phyloP scores from a whole-genome alignment of 2,329 filamentous ascomycete genomes.

The Madurella mycetomatis region DNA sequence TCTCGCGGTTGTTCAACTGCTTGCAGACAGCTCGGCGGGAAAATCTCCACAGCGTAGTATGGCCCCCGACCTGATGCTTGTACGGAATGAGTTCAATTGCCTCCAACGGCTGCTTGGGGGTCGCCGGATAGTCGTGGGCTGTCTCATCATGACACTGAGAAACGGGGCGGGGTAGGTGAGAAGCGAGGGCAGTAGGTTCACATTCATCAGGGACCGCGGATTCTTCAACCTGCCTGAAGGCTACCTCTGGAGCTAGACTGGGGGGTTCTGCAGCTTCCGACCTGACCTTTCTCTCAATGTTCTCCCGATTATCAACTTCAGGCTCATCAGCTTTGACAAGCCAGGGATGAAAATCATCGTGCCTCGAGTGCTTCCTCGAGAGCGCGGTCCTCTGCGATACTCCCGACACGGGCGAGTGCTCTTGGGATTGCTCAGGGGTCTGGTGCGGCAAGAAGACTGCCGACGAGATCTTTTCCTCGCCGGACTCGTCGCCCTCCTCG shows the following conservation, averaged over 20 bases:
- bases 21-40: slow-evolving; percentile 95
- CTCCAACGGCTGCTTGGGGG: slow-evolving; percentile 62
- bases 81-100: slow-evolving; percentile 96
- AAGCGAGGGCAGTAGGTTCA: slow-evolving; percentile 32
- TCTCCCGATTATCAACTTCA: slow-evolving; percentile 31
- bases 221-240: slow-evolving; percentile 32
- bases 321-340: slow-evolving; percentile 55
- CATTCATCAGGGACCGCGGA: slow-evolving; percentile 40
- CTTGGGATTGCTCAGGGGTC: slow-evolving; percentile 40
- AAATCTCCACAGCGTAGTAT: slow-evolving; percentile 94
- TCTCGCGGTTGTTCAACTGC: slow-evolving; percentile 95
- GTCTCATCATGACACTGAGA: slow-evolving; percentile 45
- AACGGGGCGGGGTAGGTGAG: slow-evolving; percentile 36
- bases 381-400: slow-evolving; percentile 18
- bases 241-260: slow-evolving; percentile 27
- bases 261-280: slow-evolving; percentile 21
- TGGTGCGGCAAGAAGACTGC: slow-evolving; percentile 79
- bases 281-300: slow-evolving; percentile 29
- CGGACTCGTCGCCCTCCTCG: slow-evolving; percentile 58
- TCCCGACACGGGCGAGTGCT: slow-evolving; percentile 21
- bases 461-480: slow-evolving; percentile 82
- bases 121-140: slow-evolving; percentile 49
- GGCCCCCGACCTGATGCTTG: slow-evolving; percentile 93
- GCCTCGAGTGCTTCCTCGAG: slow-evolving; percentile 23
- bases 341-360: slow-evolving; percentile 47